Evolutionary conservation across 2,329 filamentous ascomycete genomes (phyloP), one percentile per base, ranked within the genome.

Genomic region (Rugonectria rugulosa): DNA sequence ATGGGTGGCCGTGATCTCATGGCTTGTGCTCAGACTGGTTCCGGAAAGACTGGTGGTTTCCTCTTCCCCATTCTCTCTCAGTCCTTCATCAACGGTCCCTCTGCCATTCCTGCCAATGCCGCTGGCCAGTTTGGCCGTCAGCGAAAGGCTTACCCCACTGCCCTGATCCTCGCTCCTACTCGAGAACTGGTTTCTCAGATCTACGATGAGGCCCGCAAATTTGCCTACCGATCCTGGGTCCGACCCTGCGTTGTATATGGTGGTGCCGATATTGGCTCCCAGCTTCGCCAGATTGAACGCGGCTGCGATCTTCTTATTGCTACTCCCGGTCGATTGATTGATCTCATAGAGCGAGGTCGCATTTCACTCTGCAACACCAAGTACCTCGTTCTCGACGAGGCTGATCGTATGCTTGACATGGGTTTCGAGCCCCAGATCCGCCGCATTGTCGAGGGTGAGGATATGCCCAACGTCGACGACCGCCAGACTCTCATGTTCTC

Each of bases 401-500:
- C 95, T 77, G 95, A 99, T 82, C 95, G 95, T 76, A 99, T 99
- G 95, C 85, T 99, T 84, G 95, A 99, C 85, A 99, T 99, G 95
- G 95, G 95, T 95, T 99, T 99, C 84, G 95, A 99, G 83, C 95
- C 95, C 71, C 95, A 99, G 81, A 99, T 99, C 73, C 93, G 95
- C 72, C 91, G 94, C 70, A 98, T 99, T 71, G 95, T 99, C 40
- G 94, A 98, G 79, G 92, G 92, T 58, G 95, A 98, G 80, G 95
- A 99, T 70, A 99, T 99, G 95, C 95, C 95, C 54, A 77, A 78
- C 48, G 91, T 94, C 58, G 80, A 87, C 64, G 81, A 84, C 68
- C 93, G 95, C 72, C 95, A 99, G 80, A 99, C 95, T 51, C 94
- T 99, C 82, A 99, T 99, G 95, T 99, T 99, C 77, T 99, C 95